A percentile compares a stretch with the other conserved stretches of the same genome.
phyloP scores from a whole-genome alignment of 78 protist species.

The Salpingoeca rosetta region DNA sequence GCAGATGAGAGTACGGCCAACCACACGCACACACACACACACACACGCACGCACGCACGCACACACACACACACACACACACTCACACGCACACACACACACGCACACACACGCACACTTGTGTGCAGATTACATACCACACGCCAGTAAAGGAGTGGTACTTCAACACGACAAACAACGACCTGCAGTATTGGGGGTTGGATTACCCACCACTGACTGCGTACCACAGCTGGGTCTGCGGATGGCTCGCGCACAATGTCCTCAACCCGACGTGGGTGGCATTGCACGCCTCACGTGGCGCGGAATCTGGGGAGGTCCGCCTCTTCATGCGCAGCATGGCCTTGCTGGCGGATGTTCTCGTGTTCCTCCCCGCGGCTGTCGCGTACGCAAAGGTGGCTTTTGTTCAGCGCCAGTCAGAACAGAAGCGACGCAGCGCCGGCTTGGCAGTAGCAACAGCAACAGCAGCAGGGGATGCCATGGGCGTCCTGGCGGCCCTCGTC shows the following conservation, averaged over 20 bases:
- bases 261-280: conserved; percentile 56
- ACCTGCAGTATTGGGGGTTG: conserved; percentile 93
- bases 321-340: conserved; percentile 78
- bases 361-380: conserved; percentile 62
- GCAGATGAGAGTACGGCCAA: too few relatives aligned
- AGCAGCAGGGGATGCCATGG: too few relatives aligned
- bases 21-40: not conserved
- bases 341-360: conserved; percentile 55
- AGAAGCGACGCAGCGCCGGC: too few relatives aligned
- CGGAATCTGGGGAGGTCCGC: conserved; percentile 39
- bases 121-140: conserved; percentile 26
- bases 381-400: conserved; percentile 14
- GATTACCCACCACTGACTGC: conserved; percentile 99
- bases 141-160: conserved; percentile 44
- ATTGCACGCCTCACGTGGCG: conserved; percentile 79
- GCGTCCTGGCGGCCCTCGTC: too few relatives aligned
- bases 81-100: too few relatives aligned
- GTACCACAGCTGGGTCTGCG: conserved; percentile 60
- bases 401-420: too few relatives aligned
- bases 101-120: too few relatives aligned
- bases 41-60: not conserved
- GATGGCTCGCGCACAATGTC: conserved; percentile 25
- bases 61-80: too few relatives aligned
- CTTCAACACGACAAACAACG: conserved; percentile 60
- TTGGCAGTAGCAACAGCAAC: too few relatives aligned